Evolutionary conservation across 495 filamentous ascomycete species (phyloP), one percentile per base, ranked within the genome.

Genomic region (Xylaria bambusicola): DNA sequence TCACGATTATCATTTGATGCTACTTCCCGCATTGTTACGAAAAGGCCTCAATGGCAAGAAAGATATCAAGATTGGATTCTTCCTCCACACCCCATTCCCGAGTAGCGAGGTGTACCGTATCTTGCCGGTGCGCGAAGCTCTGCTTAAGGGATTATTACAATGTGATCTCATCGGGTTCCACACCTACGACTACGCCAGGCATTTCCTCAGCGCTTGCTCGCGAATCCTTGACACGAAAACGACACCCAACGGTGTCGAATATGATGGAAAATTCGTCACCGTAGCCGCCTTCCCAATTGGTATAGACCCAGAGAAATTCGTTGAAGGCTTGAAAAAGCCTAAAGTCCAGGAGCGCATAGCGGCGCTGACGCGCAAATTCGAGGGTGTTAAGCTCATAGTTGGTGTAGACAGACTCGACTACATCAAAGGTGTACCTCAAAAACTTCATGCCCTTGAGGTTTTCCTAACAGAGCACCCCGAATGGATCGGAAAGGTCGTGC

Each of bases 1-100:
- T 0, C 93, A 98, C 70, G 93, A 98, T 71, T 98, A 97, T 71
- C 93, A 98, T 73, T 77, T 97, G 50, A 93, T 98, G 89, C 83
- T 98, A 2, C 76, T 98, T 18, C 93, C 93, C 0, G 78, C 84
- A 56, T 88, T 97, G 84, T 77, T 98, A 52, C 87, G 93, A 54
- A 84, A 94, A 51, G 88, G 91, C 63, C 72, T 85, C 52, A 81
- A 84, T 21, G 74, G 84, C 36, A 88, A 89, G 66, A 90, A 89
- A 72, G 84, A 88, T 53, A 86, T 95, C 62, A 92, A 92, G 71
- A 90, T 98, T 69, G 93, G 92, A 54, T 97, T 96, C 77, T 96
- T 94, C 71, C 78, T 98, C 18, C 93, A 98, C 65, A 98, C 93
- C 0, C 92, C 93, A 1, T 98, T 98, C 73, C 93, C 93, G 0